A percentile compares a stretch with the other conserved stretches of the same genome.
These are phyloP conservation scores for Thelephora ganbajun DNA, from an alignment of 768 basidiomycete genomes.

Conservation along the genomic window DNA sequence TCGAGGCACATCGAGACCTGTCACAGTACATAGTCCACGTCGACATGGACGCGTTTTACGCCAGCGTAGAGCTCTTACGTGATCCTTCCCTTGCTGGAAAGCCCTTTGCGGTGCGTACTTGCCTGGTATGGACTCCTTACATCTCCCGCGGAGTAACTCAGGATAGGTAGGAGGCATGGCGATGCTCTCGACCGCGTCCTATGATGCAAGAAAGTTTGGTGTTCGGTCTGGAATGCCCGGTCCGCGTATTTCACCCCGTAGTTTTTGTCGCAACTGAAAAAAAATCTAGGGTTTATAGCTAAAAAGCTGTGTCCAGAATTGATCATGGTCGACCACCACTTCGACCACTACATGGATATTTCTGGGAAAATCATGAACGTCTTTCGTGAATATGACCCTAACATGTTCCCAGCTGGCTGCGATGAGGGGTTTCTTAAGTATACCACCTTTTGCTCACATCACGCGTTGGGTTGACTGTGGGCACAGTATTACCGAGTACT, in stretches of 20 bases:
- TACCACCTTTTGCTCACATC: conserved; percentile 4
- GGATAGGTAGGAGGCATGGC: conserved; percentile 54
- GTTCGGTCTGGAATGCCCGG: conserved; percentile 95
- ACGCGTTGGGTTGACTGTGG: background rate
- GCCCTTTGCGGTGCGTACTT: conserved; percentile 47
- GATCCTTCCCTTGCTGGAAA: conserved; percentile 53
- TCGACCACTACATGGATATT: conserved; percentile 52
- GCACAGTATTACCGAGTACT: conserved; percentile 71
- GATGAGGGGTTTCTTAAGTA: conserved; percentile 93
- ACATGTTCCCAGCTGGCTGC: conserved; percentile 62
- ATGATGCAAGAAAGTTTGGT: conserved; percentile 83
- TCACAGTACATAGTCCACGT: conserved; percentile 82
- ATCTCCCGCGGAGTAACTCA: conserved; percentile 1
- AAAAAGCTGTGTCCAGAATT: conserved; percentile 89
- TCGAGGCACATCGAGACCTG: conserved; percentile 68
- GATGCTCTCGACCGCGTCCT: conserved; percentile 80
- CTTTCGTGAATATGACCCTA: conserved; percentile 57
- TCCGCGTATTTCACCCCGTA: conserved; percentile 17
- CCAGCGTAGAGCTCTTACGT: conserved; percentile 62
- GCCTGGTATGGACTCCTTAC: background rate
- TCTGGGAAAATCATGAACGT: conserved; percentile 60
- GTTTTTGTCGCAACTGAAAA: background rate
- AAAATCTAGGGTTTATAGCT: conserved; percentile 64
- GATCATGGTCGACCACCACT: conserved; percentile 47
- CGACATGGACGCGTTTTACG: conserved; percentile 93